Evolutionary conservation across 805 yeast species (phyloP).

Genomic region (Wickerhamiella dianesei): DNA sequence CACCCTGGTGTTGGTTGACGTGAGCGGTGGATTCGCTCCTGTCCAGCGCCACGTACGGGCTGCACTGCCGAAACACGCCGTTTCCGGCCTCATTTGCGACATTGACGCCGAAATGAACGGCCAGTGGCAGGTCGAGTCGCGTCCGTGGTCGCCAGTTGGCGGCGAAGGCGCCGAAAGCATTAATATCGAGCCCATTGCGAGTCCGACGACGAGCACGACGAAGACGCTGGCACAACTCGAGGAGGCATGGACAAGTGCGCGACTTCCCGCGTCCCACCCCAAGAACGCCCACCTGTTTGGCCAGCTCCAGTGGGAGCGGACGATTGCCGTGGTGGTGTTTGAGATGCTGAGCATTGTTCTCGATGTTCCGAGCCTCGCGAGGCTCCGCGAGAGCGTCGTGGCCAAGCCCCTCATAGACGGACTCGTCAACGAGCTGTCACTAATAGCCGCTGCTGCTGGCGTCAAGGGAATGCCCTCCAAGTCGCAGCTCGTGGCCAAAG

Average conservation of each 20-base stretch:
- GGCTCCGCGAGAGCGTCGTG: conserved; percentile 50
- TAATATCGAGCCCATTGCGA: conserved; percentile 14
- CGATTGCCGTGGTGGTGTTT: conserved; percentile 63
- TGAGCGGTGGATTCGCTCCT: conserved; percentile 18
- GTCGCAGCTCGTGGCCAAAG: conserved; percentile 11
- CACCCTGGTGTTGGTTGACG: conserved; percentile 18
- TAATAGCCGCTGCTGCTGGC: conserved; percentile 46
- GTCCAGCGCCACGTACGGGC: conserved; percentile 18
- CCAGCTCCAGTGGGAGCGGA: conserved; percentile 64
- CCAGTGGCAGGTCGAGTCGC: conserved; percentile 11
- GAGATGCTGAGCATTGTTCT: conserved; percentile 63
- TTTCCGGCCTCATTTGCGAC: conserved; percentile 18
- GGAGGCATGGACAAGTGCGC: conserved; percentile 11
- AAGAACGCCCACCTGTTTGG: conserved; percentile 41
- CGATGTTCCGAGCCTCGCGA: conserved; percentile 51
- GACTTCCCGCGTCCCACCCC: conserved; percentile 12
- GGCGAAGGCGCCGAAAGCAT: neutral
- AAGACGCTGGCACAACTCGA: conserved; percentile 8
- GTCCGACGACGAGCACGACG: neutral
- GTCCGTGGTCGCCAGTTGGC: conserved; percentile 3
- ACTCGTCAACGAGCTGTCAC: conserved; percentile 56
- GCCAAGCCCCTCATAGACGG: conserved; percentile 82
- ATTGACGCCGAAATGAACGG: conserved; percentile 14
- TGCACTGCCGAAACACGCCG: conserved; percentile 11
- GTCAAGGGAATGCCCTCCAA: conserved; percentile 45